phyloP scores from a whole-genome alignment of 441 rosid species.

The Populus trichocarpa region DNA sequence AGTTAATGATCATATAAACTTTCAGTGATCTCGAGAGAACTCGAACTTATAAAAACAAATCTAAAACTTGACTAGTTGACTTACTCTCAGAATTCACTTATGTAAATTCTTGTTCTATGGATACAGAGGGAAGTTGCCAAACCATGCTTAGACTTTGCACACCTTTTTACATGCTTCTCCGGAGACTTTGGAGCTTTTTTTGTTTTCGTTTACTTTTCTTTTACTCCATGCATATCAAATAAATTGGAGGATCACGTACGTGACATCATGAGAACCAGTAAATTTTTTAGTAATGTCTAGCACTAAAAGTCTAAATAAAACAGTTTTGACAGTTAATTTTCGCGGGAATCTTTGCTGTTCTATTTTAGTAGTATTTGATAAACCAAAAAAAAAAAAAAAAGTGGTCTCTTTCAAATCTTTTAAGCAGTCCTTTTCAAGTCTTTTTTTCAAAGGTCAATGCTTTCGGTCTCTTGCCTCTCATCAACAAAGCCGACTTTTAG shows the following conservation, averaged over 20 bases:
- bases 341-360: conserved; percentile 16
- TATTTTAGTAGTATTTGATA: neutral
- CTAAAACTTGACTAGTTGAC: fast-evolving
- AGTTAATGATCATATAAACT: too few relatives aligned
- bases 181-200: too few relatives aligned
- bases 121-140: too few relatives aligned
- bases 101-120: too few relatives aligned
- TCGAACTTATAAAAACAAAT: too few relatives aligned
- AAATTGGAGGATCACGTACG: neutral
- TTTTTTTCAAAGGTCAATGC: conserved; percentile 11
- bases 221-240: neutral
- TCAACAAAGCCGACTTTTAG: conserved; percentile 42
- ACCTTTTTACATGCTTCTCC: too few relatives aligned
- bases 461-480: conserved; percentile 36
- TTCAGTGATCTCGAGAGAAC: fast-evolving
- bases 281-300: neutral
- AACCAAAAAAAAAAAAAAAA: neutral
- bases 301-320: neutral
- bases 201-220: too few relatives aligned
- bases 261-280: neutral
- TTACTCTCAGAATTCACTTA: too few relatives aligned
- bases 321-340: conserved; percentile 23
- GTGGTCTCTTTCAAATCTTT: neutral
- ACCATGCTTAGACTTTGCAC: too few relatives aligned
- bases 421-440: neutral